Evolutionary conservation across 2,329 filamentous ascomycete species (phyloP), one percentile per base, ranked within the genome.

Genomic region (Phaeosphaeria sp.): DNA sequence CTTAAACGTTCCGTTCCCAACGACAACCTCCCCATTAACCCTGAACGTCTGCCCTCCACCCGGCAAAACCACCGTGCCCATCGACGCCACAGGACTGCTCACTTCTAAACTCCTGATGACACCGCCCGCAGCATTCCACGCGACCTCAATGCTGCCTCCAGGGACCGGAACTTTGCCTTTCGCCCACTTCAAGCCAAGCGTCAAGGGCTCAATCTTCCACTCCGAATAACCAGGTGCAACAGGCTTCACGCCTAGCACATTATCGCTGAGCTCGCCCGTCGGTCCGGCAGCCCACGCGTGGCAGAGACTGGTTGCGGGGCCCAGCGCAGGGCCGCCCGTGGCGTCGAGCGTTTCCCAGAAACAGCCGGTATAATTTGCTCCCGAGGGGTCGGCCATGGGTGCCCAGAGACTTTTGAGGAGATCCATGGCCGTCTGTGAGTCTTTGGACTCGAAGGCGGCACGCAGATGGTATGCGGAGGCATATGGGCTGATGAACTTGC

Each of bases 261-360:
- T 65, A 2, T 51, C 58, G 46, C 59, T 73, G 22, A 77, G 55
- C 36, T 77, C 73, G 36, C 71, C 72, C 2, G 74, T 77, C 0
- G 75, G 74, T 1, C 71, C 75, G 0, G 75, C 64, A 1, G 66
- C 61, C 75, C 75, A 77, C 1, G 68, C 75, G 49, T 77, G 75
- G 39, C 75, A 77, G 0, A 77, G 55, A 18, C 69, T 73, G 1
- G 75, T 78, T 1, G 30, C 21, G 7, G 60, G 3, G 0, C 71
- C 72, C 2, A 75, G 59, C 1, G 67, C 72, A 1, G 72, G 71
- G 7, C 30, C 48, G 1, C 72, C 74, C 8, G 60, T 55, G 2
- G 51, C 27, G 22, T 65, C 49, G 9, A 75, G 52, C 0, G 68
- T 70, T 57, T 76, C 73, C 71, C 72, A 76, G 61, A 75, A 74